These are phyloP conservation scores for Saraca asoca DNA, from an alignment of 331 rosid species.

Conservation along the genomic window DNA sequence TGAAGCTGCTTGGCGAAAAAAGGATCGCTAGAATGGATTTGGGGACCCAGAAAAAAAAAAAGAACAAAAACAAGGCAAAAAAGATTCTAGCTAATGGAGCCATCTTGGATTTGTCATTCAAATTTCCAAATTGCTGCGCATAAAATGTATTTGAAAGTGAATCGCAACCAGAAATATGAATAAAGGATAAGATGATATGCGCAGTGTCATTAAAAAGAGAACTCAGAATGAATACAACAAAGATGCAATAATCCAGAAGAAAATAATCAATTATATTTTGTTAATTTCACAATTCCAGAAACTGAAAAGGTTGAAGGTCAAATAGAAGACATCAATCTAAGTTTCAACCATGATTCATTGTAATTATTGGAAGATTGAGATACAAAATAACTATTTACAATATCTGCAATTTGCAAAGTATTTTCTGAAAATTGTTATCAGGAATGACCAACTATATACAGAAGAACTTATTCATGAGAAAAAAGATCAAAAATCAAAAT, in stretches of 20 bases:
- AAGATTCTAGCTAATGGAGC: background rate
- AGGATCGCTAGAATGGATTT: background rate
- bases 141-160: background rate
- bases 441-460: conserved; percentile 19
- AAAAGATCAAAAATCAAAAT: background rate
- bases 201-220: background rate
- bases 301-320: conserved; percentile 27
- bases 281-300: background rate
- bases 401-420: conserved; percentile 20
- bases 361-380: background rate
- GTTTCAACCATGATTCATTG: conserved; percentile 13
- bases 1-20: background rate
- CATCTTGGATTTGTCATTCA: background rate
- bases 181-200: background rate
- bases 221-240: background rate
- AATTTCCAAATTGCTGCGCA: conserved; percentile 2
- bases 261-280: too few species aligned
- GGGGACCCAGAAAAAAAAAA: conserved; percentile 3
- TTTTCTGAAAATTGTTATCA: conserved; percentile 15
- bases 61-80: background rate
- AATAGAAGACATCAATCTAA: conserved; percentile 16
- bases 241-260: too few species aligned
- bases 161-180: background rate
- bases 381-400: conserved; percentile 34
- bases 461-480: conserved; percentile 28